Conservation (phyloP, 1,139 yeast species). For the Yamadazyma triangularis region DNA sequence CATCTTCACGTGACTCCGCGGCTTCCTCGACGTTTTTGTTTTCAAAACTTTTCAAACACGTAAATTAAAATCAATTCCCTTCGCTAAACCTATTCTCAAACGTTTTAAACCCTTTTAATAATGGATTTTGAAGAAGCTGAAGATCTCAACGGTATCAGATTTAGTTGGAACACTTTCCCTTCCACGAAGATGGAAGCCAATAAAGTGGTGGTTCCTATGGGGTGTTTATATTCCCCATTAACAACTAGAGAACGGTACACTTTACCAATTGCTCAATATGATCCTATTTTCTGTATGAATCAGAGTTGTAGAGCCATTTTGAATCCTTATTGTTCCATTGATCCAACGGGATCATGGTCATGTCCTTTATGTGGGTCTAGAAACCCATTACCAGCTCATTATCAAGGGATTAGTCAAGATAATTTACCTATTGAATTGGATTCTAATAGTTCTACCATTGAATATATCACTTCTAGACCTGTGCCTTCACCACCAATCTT, state of each 20-base stretch:
- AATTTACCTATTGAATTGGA: conserved; percentile 85
- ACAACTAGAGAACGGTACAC: conserved; percentile 60
- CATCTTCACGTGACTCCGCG: conserved; percentile 1
- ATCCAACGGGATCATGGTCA: conserved; percentile 80
- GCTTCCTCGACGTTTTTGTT: background rate
- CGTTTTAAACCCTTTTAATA: background rate
- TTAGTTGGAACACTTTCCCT: conserved; percentile 59
- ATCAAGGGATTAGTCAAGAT: conserved; percentile 78
- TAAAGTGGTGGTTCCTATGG: conserved; percentile 91
- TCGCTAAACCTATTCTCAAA: background rate
- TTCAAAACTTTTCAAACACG: conserved; percentile 4
- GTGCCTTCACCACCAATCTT: conserved; percentile 92
- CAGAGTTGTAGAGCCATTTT: conserved; percentile 80
- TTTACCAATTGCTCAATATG: conserved; percentile 78
- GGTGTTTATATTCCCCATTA: conserved; percentile 91
- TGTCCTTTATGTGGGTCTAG: conserved; percentile 85
- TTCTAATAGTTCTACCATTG: conserved; percentile 78
- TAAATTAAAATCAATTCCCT: conserved; percentile 3
- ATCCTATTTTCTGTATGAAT: conserved; percentile 80
- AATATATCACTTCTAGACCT: conserved; percentile 85
- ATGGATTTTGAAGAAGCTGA: conserved; percentile 51
- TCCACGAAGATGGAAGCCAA: conserved; percentile 87
- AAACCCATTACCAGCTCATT: conserved; percentile 86
- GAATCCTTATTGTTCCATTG: conserved; percentile 86
- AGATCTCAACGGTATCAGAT: conserved; percentile 47